These are phyloP conservation scores for Camellia japonica DNA, from an alignment of 148 eudicot genomes.

Conservation along the genomic window DNA sequence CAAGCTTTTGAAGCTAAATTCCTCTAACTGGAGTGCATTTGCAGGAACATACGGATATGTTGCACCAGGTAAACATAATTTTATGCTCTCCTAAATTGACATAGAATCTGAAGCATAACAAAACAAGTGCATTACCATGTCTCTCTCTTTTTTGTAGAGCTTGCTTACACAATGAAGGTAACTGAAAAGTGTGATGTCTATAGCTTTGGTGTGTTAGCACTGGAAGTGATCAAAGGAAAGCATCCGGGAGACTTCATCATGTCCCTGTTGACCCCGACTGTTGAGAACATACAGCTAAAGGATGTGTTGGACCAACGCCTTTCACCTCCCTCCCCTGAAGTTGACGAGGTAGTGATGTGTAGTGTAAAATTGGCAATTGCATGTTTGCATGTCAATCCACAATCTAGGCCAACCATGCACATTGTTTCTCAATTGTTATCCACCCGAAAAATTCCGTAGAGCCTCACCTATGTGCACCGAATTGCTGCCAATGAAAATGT, in stretches of 20 bases:
- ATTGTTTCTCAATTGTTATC: conserved; percentile 12
- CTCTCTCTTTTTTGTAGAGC: conserved; percentile 22
- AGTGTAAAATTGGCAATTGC: no score
- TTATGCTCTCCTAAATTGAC: not conserved
- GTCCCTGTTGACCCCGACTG: no score
- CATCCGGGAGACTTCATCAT: not conserved
- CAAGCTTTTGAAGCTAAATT: conserved; percentile 26
- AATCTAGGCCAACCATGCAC: no score
- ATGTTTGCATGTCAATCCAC: no score
- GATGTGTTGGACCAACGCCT: no score
- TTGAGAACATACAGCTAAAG: no score
- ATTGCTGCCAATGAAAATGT: no score
- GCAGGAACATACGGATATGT: conserved; percentile 44
- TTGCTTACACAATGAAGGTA: conserved; percentile 36
- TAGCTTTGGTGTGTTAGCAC: conserved; percentile 44
- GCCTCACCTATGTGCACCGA: no score
- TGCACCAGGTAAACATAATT: conserved; percentile 34
- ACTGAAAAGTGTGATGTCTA: conserved; percentile 39
- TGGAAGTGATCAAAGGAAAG: conserved; percentile 37
- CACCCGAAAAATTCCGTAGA: not conserved
- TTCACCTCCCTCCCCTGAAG: no score
- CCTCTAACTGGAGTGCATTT: conserved; percentile 33
- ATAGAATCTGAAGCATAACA: not conserved
- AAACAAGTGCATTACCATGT: no score
- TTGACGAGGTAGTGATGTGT: no score